A percentile compares a stretch with the other conserved stretches of the same genome.
Conservation (phyloP, 306 rosid species). For the Quercus gilva region DNA sequence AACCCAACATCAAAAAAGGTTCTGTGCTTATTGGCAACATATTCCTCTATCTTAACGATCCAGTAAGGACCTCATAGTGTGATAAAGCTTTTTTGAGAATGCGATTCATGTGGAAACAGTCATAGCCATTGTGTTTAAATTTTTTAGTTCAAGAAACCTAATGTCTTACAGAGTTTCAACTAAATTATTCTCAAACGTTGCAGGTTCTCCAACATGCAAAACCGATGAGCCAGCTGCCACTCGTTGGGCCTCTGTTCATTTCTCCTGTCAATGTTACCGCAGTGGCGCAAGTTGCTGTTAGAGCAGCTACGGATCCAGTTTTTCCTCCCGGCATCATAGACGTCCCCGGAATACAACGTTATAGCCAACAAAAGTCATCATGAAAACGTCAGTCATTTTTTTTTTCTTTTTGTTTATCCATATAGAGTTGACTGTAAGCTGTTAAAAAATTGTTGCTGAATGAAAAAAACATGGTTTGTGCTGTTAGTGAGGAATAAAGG, state of each 20-base stretch:
- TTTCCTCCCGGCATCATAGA: conserved; percentile 92
- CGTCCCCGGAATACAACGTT: conserved; percentile 72
- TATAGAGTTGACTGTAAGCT: background rate
- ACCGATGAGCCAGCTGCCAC: conserved; percentile 70
- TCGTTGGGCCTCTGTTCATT: conserved; percentile 80
- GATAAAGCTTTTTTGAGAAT: too few relatives aligned
- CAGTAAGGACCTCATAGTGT: background rate
- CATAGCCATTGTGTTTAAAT: background rate
- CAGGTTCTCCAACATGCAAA: conserved; percentile 70
- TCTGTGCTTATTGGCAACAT: too few relatives aligned
- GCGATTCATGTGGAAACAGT: too few relatives aligned
- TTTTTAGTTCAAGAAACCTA: conserved; percentile 7
- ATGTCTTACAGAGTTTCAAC: background rate
- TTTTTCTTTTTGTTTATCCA: conserved; percentile 2
- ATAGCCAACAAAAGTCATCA: conserved; percentile 57
- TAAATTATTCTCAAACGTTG: conserved; percentile 23
- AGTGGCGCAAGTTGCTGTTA: conserved; percentile 82
- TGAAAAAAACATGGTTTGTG: background rate
- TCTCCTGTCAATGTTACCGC: conserved; percentile 83
- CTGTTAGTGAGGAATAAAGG: background rate
- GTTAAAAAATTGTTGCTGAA: background rate
- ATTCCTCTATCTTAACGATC: background rate
- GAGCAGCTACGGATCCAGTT: conserved; percentile 94
- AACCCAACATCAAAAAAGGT: too few relatives aligned
- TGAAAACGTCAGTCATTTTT: conserved; percentile 7